Evolutionary conservation across 2,329 filamentous ascomycete genomes (phyloP).

Genomic region (Hypoxylon sp.): DNA sequence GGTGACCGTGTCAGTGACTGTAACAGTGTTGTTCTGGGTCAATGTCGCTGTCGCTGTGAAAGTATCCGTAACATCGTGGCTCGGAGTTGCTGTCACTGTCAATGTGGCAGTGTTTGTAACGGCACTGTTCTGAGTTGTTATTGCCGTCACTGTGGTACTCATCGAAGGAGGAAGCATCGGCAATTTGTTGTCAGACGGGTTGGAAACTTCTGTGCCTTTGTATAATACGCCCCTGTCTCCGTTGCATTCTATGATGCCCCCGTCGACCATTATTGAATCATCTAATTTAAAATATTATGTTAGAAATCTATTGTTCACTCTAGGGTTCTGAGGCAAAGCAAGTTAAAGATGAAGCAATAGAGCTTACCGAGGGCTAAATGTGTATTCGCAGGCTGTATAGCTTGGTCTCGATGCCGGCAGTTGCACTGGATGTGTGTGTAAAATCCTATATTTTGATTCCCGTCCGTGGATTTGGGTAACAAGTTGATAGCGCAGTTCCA

Average conservation of each 20-base stretch:
- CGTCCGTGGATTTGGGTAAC: not conserved
- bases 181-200: not conserved
- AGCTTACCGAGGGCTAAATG: not conserved
- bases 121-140: not conserved
- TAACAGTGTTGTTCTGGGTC: not conserved
- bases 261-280: not conserved
- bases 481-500: not conserved
- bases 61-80: too few species aligned
- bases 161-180: not conserved
- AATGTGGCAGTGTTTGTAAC: not conserved
- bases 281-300: slow-evolving; percentile 9
- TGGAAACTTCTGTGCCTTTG: not conserved
- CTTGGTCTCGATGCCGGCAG: too few species aligned
- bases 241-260: slow-evolving; percentile 13
- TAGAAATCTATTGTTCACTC: not conserved
- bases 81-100: not conserved
- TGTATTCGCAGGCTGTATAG: not conserved
- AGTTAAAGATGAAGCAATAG: not conserved
- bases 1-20: slow-evolving; percentile 8
- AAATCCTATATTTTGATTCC: too few species aligned
- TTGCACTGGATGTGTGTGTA: too few species aligned
- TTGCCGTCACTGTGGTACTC: not conserved
- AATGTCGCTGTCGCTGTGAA: not conserved
- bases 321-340: not conserved
- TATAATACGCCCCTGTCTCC: not conserved